phyloP scores from a whole-genome alignment of 163 green algal species.

The Volvox carteri region DNA sequence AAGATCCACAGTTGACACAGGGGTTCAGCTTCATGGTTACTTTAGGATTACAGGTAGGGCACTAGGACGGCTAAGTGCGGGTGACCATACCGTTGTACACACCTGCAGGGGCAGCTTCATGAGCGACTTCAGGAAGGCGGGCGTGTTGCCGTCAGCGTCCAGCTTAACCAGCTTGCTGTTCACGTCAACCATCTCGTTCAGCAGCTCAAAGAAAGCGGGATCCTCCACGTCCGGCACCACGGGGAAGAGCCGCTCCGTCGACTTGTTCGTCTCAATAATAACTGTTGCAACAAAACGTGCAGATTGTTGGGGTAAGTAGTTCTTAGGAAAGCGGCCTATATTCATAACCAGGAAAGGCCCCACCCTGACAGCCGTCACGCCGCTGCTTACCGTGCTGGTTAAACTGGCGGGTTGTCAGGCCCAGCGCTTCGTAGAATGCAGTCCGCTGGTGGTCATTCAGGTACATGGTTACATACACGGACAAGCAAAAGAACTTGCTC shows the following conservation, averaged over 20 bases:
- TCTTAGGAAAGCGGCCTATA: neutral
- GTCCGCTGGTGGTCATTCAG: slow-evolving; percentile 96
- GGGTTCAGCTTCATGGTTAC: too few species aligned
- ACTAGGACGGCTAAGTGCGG: too few species aligned
- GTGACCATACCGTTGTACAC: too few species aligned
- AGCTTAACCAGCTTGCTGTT: slow-evolving; percentile 54
- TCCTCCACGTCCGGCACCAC: slow-evolving; percentile 86
- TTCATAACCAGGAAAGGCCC: neutral
- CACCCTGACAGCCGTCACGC: neutral
- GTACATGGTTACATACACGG: slow-evolving; percentile 99
- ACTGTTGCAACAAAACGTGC: slow-evolving; percentile 57
- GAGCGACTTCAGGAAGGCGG: slow-evolving; percentile 74
- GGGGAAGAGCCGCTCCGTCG: slow-evolving; percentile 96
- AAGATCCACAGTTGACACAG: too few species aligned
- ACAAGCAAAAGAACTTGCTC: slow-evolving; percentile 97
- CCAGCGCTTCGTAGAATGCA: slow-evolving; percentile 94
- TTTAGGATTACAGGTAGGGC: too few species aligned
- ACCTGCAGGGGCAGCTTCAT: slow-evolving; percentile 47
- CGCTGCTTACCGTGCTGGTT: slow-evolving; percentile 88
- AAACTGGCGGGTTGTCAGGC: slow-evolving; percentile 94
- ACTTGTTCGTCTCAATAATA: slow-evolving; percentile 98
- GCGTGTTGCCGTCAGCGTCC: slow-evolving; percentile 56
- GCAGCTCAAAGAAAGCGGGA: slow-evolving; percentile 71
- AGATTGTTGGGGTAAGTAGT: neutral
- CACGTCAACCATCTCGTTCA: slow-evolving; percentile 62